Conservation (phyloP, 768 basidiomycete genomes). For the Pleurotus pulmonarius region DNA sequence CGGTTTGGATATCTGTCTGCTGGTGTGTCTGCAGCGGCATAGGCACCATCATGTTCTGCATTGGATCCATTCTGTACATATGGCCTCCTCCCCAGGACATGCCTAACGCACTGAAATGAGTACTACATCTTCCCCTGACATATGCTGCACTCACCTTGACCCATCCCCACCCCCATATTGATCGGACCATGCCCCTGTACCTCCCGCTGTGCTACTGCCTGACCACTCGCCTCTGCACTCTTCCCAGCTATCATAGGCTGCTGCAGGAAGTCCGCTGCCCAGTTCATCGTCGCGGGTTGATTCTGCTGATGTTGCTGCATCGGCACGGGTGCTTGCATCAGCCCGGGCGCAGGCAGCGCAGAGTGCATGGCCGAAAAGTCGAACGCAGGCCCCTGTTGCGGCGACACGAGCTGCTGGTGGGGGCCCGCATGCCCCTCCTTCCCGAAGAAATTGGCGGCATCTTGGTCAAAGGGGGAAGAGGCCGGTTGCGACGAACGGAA, state of each 20-base stretch:
- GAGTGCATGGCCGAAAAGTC: slow-evolving; percentile 55
- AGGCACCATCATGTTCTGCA: not conserved
- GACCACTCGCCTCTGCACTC: too few relatives aligned
- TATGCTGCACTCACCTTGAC: not conserved
- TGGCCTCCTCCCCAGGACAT: slow-evolving; percentile 16
- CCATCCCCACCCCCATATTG: not conserved
- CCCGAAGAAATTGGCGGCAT: slow-evolving; percentile 70
- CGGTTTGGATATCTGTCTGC: slow-evolving; percentile 24
- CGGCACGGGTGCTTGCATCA: slow-evolving; percentile 9
- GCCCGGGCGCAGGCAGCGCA: slow-evolving; percentile 34
- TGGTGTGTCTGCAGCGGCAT: slow-evolving; percentile 18
- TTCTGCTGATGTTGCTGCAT: slow-evolving; percentile 14
- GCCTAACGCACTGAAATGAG: not conserved
- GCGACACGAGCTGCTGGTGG: slow-evolving; percentile 19
- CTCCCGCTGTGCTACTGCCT: too few relatives aligned
- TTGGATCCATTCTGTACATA: slow-evolving; percentile 4
- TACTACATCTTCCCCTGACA: too few relatives aligned
- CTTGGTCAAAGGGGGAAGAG: slow-evolving; percentile 45
- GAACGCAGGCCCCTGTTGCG: slow-evolving; percentile 38
- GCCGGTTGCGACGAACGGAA: slow-evolving; percentile 35
- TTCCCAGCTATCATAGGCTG: not conserved
- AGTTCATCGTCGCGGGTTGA: slow-evolving; percentile 29
- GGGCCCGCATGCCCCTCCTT: slow-evolving; percentile 17
- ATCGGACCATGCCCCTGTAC: too few relatives aligned
- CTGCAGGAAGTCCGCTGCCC: slow-evolving; percentile 60